Evolutionary conservation across 73 alveolate genomes (phyloP), one percentile per base, ranked within the genome.

Genomic region (Durusdinium trenchii): DNA sequence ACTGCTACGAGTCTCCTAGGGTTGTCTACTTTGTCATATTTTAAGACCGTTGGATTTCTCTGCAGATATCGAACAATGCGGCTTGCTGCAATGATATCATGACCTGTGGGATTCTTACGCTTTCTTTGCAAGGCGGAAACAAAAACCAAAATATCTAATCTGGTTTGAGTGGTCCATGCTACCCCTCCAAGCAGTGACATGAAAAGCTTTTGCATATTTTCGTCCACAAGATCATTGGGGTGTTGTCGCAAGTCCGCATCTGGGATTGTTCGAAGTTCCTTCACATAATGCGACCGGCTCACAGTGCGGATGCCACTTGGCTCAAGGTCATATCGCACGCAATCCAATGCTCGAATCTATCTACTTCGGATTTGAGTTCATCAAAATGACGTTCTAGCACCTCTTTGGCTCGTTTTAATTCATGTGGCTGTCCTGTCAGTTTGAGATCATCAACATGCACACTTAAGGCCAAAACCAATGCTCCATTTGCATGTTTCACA

Each of bases 381-480:
- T 82, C 92, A 35, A 82, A 82, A 32, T 81, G 69, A 28, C 0
- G 0, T 16, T 45, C 47, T 0, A 81, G 45, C 7, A 32, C 43
- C 32, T 36, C 12, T 9, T 46, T 45, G 26, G 71, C 12, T 26
- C n/a, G 28, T 40, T 45, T 23, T 3, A 82, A 2, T n/a, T 82
- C 50, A 1, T 50, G 71, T 45, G 42, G 61, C 7, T 43, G 23
- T 0, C 87, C 87, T 0, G 47, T 14, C 38, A 78, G 3, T 60
- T 78, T 78, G 50, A 82, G 20, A 50, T 82, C 92, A 5, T 82
- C 92, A 0, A 82, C 92, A 28, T 82, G 92, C 36, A 82, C 92
- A 23, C 42, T 16, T 35, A 82, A 30, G 48, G 47, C 6, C 6
- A 38, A 23, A 30, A 81, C 48, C 20, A 81, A 28, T 5, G 14